Conservation (phyloP, 768 basidiomycete species). For the Xanthoconium stramineum region DNA sequence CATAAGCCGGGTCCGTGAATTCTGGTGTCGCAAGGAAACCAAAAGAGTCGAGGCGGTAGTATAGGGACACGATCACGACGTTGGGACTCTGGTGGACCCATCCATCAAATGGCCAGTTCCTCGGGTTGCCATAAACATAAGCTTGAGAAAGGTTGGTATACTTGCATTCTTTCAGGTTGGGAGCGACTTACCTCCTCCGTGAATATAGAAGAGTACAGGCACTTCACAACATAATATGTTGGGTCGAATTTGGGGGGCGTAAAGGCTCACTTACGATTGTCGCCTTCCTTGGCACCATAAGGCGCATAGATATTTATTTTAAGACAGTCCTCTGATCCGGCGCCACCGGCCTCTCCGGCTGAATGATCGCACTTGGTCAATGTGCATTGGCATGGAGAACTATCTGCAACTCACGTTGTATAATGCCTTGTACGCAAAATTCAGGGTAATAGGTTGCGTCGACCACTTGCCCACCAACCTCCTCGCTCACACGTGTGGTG, state of each 20-base stretch:
- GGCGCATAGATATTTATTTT: conserved; percentile 67
- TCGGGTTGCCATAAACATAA: conserved; percentile 58
- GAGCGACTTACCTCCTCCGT: conserved; percentile 32
- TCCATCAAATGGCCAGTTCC: conserved; percentile 62
- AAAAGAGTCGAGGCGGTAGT: conserved; percentile 61
- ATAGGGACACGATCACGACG: conserved; percentile 62
- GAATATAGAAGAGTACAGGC: conserved; percentile 41
- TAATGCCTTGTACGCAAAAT: conserved; percentile 60
- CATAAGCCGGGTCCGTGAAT: conserved; percentile 36
- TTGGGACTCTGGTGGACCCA: conserved; percentile 64
- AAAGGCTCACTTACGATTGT: conserved; percentile 39
- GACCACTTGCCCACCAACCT: conserved; percentile 39
- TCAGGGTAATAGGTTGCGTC: conserved; percentile 53
- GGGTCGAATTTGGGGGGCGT: neutral
- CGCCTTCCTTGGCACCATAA: conserved; percentile 40
- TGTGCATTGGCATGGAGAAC: neutral
- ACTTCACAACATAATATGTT: conserved; percentile 17
- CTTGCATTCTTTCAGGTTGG: neutral
- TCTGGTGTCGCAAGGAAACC: conserved; percentile 59
- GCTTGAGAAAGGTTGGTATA: conserved; percentile 29
- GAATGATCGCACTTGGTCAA: neutral
- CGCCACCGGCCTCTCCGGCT: conserved; percentile 31
- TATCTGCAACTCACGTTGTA: conserved; percentile 35
- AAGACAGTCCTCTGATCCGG: conserved; percentile 64
- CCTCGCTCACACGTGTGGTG: conserved; percentile 39